Evolutionary conservation across 805 yeast species (phyloP).

Genomic region (Lipomyces spencermartinsiae): DNA sequence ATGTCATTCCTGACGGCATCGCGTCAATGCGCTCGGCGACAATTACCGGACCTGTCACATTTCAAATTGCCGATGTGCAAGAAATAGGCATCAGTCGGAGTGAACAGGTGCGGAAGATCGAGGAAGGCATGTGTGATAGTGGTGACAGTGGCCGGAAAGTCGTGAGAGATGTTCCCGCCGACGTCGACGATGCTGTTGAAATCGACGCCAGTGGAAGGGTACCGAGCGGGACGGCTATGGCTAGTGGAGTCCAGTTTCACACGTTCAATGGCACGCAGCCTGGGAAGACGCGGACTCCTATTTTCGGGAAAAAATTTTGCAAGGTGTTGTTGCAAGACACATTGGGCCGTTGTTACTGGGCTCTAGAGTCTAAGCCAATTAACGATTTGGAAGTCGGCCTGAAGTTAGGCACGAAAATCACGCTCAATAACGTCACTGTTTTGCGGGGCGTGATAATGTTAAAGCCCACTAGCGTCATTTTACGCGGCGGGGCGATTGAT

Average conservation of each 20-base stretch:
- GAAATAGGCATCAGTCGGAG: conserved; percentile 29
- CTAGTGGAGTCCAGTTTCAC: conserved; percentile 11
- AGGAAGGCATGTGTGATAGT: conserved; percentile 21
- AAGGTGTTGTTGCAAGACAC: conserved; percentile 34
- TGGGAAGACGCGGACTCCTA: neutral
- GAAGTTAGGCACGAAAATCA: conserved; percentile 27
- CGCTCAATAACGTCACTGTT: conserved; percentile 12
- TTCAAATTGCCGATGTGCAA: conserved; percentile 30
- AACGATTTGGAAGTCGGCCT: conserved; percentile 28
- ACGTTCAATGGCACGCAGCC: neutral
- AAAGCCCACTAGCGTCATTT: conserved; percentile 17
- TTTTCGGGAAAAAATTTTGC: conserved; percentile 30
- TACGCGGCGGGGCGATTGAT: conserved; percentile 31
- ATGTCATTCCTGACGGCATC: conserved; percentile 16
- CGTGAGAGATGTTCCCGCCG: conserved; percentile 20
- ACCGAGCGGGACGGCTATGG: neutral
- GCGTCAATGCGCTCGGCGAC: conserved; percentile 6
- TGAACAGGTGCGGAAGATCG: conserved; percentile 27
- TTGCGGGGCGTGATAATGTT: conserved; percentile 27
- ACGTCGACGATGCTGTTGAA: neutral
- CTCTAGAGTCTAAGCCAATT: conserved; percentile 26
- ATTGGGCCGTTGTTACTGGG: conserved; percentile 30
- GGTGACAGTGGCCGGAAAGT: conserved; percentile 15
- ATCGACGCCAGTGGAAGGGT: neutral
- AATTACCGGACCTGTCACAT: conserved; percentile 23